Percentiles rank a stretch among this genome's conserved stretches.
phyloP scores from a whole-genome alignment of 2,329 filamentous ascomycete genomes.

The Cytospora mali region DNA sequence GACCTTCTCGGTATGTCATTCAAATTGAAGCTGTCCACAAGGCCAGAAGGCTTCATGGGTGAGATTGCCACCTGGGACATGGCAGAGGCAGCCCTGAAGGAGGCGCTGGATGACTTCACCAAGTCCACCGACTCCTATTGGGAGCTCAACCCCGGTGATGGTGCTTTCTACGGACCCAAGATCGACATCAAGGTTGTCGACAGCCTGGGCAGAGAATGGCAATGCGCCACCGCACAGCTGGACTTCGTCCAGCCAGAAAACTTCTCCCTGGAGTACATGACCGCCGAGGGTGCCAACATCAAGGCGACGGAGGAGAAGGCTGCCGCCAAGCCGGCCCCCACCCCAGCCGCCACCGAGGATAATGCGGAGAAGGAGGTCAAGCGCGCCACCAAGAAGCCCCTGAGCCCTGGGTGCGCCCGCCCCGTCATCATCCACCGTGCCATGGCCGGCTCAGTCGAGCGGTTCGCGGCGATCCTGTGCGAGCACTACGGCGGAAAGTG shows the following conservation, averaged over 20 bases:
- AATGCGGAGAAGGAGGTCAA: conserved; percentile 46
- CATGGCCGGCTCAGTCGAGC: conserved; percentile 69
- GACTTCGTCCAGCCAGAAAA: conserved; percentile 85
- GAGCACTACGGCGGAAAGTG: conserved; percentile 88
- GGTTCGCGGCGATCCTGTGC: conserved; percentile 72
- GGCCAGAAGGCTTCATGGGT: conserved; percentile 85
- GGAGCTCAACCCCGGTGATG: conserved; percentile 92
- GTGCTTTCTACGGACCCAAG: conserved; percentile 98
- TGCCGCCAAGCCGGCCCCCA: conserved; percentile 33
- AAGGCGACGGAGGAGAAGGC: conserved; percentile 39
- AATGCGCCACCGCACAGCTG: conserved; percentile 86
- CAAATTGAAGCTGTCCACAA: conserved; percentile 92
- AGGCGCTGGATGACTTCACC: conserved; percentile 76
- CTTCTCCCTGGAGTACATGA: conserved; percentile 87
- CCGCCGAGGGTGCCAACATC: conserved; percentile 57
- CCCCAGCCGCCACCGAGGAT: conserved; percentile 39
- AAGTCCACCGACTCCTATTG: conserved; percentile 64
- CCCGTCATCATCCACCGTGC: conserved; percentile 88
- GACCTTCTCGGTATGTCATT: conserved; percentile 86
- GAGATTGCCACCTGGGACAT: conserved; percentile 85
- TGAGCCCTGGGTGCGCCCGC: conserved; percentile 71
- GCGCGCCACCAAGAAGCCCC: conserved; percentile 49
- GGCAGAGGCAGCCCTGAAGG: conserved; percentile 79
- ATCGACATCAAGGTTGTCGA: conserved; percentile 96
- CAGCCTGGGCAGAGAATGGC: conserved; percentile 75